Base-by-base conservation (phyloP, 805 yeast genomes). In the Maudiozyma turicensis region DNA sequence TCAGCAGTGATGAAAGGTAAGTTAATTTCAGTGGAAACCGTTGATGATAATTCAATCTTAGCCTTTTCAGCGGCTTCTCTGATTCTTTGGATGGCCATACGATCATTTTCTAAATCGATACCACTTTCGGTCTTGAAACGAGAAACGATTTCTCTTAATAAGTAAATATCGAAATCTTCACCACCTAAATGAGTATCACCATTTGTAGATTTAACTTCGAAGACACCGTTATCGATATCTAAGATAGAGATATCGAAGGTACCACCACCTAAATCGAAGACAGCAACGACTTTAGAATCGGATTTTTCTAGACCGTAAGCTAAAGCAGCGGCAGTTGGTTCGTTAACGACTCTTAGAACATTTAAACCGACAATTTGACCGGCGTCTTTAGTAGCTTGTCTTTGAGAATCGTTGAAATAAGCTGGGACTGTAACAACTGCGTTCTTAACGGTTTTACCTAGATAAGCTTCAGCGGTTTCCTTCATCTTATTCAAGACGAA, bases 191-290 rank as follows among this genome's bases (percentile, higher is more conserved):
- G 91, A 40, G 95, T 85, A 67, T 85, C 84, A 65, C 95, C 97
- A 73, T 90, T 90, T 67, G 97, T 89, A 54, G 96, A 87, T 76
- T 89, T 89, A 70, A 89, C 97, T 78, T 89, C 97, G 64, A 89
- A 89, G 58, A 89, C 97, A 78, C 97, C 97, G 68, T 89, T 88
- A 74, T 90, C 96, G 63, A 89, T 90, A 77, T 90, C 97, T 67
- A 89, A 79, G 69, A 89, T 86, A 61, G 97, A 89, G 72, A 89
- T 84, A 84, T 89, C 97, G 70, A 89, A 89, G 64, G 97, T 89
- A 82, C 97, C 97, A 72, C 97, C 97, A 82, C 97, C 97, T 66
- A 89, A 79, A 74, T 89, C 97, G 75, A 90, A 89, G 58, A 89
- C 97, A 54, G 97, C 97, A 61, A 89, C 95, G 54, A 85, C 84